Conservation (phyloP, 805 yeast genomes). For the Schizosaccharomyces osmophilus region DNA sequence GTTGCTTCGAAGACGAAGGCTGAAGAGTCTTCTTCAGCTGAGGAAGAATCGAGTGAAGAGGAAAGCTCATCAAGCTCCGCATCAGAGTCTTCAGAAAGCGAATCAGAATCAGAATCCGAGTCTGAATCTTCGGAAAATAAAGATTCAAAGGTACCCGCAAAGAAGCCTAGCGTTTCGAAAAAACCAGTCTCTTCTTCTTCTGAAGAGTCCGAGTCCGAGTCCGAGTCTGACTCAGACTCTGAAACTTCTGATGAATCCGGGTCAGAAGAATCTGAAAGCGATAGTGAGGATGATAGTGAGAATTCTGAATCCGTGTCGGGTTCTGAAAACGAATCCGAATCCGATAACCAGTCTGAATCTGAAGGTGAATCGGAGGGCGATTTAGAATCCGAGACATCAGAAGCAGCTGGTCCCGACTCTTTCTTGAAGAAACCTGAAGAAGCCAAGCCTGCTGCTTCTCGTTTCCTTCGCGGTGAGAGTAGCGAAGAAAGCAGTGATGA, state of each 20-base stretch:
- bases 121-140: background rate
- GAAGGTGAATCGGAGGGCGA: conserved; percentile 22
- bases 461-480: conserved; percentile 17
- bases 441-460: conserved; percentile 11
- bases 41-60: conserved; percentile 8
- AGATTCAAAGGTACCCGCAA: too few species aligned
- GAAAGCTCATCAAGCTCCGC: background rate
- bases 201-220: background rate
- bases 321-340: conserved; percentile 6
- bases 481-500: conserved; percentile 26
- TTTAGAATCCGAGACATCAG: conserved; percentile 18
- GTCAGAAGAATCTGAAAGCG: background rate
- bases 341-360: conserved; percentile 5
- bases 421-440: conserved; percentile 16
- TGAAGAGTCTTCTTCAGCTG: conserved; percentile 15
- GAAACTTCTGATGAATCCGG: background rate
- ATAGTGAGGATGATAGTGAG: background rate
- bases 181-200: too few species aligned
- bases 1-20: conserved; percentile 11
- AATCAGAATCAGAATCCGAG: background rate
- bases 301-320: background rate
- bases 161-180: too few species aligned
- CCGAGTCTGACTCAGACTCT: background rate
- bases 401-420: conserved; percentile 12
- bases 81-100: background rate